These are phyloP conservation scores for Dipodascopsis uninucleata DNA, from an alignment of 805 yeast species.

Conservation along the genomic window DNA sequence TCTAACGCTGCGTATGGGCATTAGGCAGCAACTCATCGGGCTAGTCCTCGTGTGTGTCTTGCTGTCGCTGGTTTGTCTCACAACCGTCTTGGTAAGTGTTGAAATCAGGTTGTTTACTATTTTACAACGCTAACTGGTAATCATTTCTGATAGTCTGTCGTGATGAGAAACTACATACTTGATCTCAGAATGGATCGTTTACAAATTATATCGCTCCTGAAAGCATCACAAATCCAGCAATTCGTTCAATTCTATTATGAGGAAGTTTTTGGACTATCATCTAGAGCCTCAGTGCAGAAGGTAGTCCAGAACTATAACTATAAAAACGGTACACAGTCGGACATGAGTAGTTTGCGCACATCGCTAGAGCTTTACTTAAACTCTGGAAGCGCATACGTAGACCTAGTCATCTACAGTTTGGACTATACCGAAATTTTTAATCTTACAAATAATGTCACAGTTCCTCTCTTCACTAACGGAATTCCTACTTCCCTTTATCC, in stretches of 20 bases:
- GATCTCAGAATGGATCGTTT: conserved; percentile 65
- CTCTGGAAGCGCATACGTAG: conserved; percentile 59
- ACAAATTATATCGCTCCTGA: conserved; percentile 73
- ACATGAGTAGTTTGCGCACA: conserved; percentile 47
- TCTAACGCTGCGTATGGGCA: conserved; percentile 50
- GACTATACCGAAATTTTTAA: conserved; percentile 47
- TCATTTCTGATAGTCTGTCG: conserved; percentile 35
- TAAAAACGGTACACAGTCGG: conserved; percentile 58
- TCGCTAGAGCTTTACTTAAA: conserved; percentile 59
- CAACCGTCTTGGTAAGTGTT: conserved; percentile 54
- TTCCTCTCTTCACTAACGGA: conserved; percentile 15
- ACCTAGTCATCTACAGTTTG: conserved; percentile 65
- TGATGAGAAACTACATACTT: conserved; percentile 47
- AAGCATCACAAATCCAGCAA: conserved; percentile 75
- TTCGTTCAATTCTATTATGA: conserved; percentile 58
- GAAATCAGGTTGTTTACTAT: background rate
- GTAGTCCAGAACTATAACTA: conserved; percentile 64
- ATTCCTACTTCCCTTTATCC: conserved; percentile 44
- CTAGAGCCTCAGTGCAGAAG: conserved; percentile 55
- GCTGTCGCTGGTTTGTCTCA: conserved; percentile 61
- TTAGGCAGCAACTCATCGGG: conserved; percentile 65
- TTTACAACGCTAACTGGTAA: background rate
- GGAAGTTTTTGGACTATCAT: conserved; percentile 63
- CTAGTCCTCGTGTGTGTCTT: conserved; percentile 63
- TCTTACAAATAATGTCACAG: conserved; percentile 43